Evolutionary conservation across 1,284 basidiomycete genomes (phyloP).

Genomic region (Apiotrichum domesticum): DNA sequence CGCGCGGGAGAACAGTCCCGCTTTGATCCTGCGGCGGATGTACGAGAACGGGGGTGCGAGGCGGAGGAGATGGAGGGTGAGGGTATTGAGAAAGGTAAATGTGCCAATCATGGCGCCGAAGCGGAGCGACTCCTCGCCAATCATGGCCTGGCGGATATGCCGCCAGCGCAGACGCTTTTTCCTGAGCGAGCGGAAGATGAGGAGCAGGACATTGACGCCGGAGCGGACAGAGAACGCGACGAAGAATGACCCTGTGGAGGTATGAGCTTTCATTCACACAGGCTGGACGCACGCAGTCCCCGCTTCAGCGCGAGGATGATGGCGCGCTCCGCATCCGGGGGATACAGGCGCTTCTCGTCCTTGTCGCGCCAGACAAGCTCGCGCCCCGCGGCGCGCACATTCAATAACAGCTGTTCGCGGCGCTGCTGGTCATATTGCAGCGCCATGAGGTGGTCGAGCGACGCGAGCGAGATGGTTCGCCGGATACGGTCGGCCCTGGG

Average conservation of each 20-base stretch:
- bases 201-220: conserved; percentile 69
- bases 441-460: conserved; percentile 37
- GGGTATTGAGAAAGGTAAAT: conserved; percentile 74
- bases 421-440: conserved; percentile 30
- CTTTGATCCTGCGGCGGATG: conserved; percentile 39
- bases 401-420: conserved; percentile 32
- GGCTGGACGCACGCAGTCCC: conserved; percentile 61
- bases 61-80: conserved; percentile 73
- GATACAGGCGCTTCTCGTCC: conserved; percentile 66
- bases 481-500: conserved; percentile 45
- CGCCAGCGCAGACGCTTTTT: conserved; percentile 53
- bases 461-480: conserved; percentile 46
- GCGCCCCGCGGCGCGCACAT: conserved; percentile 29
- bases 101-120: conserved; percentile 76
- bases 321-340: conserved; percentile 63
- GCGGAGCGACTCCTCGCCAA: conserved; percentile 70
- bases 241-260: conserved; percentile 62
- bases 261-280: too few species aligned
- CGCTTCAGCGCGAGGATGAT: conserved; percentile 67
- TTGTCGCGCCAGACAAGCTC: conserved; percentile 70
- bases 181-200: conserved; percentile 59
- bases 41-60: conserved; percentile 59
- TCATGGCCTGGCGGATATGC: conserved; percentile 66
- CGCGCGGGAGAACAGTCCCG: conserved; percentile 28
- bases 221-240: conserved; percentile 73